Conservation (phyloP, 1,284 basidiomycete species). For the Pascua sp. region DNA sequence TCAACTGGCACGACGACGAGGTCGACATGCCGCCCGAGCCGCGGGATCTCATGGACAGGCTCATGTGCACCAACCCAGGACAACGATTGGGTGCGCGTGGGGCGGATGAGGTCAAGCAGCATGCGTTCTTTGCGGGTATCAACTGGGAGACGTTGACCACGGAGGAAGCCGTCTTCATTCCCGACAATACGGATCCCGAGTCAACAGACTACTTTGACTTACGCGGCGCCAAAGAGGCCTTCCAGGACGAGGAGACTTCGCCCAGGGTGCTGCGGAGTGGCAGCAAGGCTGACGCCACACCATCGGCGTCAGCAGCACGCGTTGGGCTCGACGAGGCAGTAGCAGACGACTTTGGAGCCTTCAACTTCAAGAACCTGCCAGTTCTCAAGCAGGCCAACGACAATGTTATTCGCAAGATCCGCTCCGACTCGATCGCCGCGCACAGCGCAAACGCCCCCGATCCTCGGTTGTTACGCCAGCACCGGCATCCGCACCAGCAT, state of each 20-base stretch:
- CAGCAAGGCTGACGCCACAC: background rate
- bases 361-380: conserved; percentile 96
- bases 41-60: conserved; percentile 82
- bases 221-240: conserved; percentile 59
- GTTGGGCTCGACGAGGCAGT: conserved; percentile 20
- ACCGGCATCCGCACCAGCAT: no score
- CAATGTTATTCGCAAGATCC: conserved; percentile 90
- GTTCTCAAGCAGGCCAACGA: conserved; percentile 98
- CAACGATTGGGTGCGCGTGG: conserved; percentile 81
- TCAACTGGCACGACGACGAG: conserved; percentile 90
- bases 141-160: conserved; percentile 90
- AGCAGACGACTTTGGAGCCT: conserved; percentile 88
- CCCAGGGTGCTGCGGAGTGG: conserved; percentile 30
- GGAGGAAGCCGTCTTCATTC: conserved; percentile 90
- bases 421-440: conserved; percentile 48
- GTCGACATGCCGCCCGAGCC: conserved; percentile 83
- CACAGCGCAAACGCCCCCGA: background rate
- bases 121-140: conserved; percentile 85
- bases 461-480: background rate
- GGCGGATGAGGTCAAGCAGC: conserved; percentile 86
- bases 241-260: conserved; percentile 54
- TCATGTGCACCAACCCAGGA: conserved; percentile 78
- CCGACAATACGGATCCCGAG: conserved; percentile 90
- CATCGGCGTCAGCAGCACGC: conserved; percentile 26
- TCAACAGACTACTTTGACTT: conserved; percentile 99